These are phyloP conservation scores for Ananas comosus DNA, from an alignment of 176 grass and related monocot species.

Conservation along the genomic window DNA sequence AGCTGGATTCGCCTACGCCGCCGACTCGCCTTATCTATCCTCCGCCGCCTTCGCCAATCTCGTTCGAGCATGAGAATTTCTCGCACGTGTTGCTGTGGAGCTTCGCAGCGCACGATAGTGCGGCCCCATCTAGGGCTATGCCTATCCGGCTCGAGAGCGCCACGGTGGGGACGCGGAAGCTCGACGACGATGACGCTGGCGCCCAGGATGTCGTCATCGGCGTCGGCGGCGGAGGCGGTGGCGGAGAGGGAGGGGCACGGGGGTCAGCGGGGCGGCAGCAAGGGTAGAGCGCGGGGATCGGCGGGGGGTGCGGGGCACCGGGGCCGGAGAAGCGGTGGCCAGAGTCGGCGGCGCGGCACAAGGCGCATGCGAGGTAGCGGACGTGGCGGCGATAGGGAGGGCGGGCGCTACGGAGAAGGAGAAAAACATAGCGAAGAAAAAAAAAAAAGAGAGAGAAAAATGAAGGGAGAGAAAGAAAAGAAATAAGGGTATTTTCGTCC, in stretches of 20 bases:
- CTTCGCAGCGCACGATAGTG: constrained; percentile 9
- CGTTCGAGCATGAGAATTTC: background rate
- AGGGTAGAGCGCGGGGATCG: constrained; percentile 10
- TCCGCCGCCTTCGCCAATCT: constrained; percentile 14
- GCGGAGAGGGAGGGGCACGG: constrained; percentile 38
- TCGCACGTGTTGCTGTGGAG: background rate
- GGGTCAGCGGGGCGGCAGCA: background rate
- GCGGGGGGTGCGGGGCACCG: background rate
- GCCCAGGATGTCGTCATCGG: constrained; percentile 6
- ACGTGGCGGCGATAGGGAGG: too few relatives aligned
- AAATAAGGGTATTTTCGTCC: too few relatives aligned
- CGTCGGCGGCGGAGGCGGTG: constrained; percentile 36
- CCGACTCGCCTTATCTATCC: constrained; percentile 57
- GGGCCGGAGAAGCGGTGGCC: background rate
- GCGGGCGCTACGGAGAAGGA: too few relatives aligned
- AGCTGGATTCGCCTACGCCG: constrained; percentile 7
- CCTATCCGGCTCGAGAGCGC: constrained; percentile 36
- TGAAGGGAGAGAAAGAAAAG: too few relatives aligned
- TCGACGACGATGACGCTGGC: too few relatives aligned
- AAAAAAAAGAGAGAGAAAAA: too few relatives aligned
- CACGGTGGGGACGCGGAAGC: too few relatives aligned
- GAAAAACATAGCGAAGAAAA: too few relatives aligned
- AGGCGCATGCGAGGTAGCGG: constrained; percentile 20
- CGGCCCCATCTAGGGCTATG: too few relatives aligned
- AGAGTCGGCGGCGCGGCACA: background rate